Evolutionary conservation across 2,329 filamentous ascomycete species (phyloP).

Genomic region (Pestalotiopsis sp.): DNA sequence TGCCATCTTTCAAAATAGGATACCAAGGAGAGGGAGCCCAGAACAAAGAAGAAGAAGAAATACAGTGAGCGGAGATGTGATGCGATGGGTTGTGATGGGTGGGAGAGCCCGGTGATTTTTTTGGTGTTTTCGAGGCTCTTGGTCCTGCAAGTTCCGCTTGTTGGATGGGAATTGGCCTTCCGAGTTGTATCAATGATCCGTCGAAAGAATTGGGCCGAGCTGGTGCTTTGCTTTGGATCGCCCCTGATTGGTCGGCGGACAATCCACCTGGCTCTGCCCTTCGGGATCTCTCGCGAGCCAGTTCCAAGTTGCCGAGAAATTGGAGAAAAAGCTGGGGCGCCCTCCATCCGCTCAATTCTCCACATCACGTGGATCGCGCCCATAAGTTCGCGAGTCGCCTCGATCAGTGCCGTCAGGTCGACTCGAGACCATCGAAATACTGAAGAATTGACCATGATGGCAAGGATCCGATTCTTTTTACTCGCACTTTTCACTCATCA

Average conservation of each 20-base stretch:
- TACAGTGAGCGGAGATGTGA: conserved; percentile 9
- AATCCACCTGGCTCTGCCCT: neutral
- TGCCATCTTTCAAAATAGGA: conserved; percentile 46
- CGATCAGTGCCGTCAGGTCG: neutral
- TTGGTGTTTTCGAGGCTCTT: conserved; percentile 26
- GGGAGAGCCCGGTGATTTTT: neutral
- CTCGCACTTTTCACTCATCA: too few species aligned
- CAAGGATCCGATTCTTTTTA: too few species aligned
- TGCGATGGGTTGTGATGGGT: neutral
- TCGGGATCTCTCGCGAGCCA: conserved; percentile 7
- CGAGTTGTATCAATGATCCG: conserved; percentile 1
- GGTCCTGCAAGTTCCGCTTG: conserved; percentile 31
- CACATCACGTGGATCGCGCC: conserved; percentile 6
- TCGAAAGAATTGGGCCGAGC: conserved; percentile 15
- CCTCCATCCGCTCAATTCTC: neutral
- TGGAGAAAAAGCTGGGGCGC: conserved; percentile 9
- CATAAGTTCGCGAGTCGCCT: neutral
- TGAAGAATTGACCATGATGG: neutral
- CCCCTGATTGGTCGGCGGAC: neutral
- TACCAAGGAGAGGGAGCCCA: neutral
- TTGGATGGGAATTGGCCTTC: conserved; percentile 4
- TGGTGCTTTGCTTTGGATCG: neutral
- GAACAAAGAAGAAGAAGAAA: conserved; percentile 14
- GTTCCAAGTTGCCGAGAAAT: conserved; percentile 7
- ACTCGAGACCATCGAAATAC: neutral